Percentiles rank a stretch among this genome's conserved stretches.
Conservation (phyloP, 2,329 filamentous ascomycete species). For the Trichoderma atroviride region DNA sequence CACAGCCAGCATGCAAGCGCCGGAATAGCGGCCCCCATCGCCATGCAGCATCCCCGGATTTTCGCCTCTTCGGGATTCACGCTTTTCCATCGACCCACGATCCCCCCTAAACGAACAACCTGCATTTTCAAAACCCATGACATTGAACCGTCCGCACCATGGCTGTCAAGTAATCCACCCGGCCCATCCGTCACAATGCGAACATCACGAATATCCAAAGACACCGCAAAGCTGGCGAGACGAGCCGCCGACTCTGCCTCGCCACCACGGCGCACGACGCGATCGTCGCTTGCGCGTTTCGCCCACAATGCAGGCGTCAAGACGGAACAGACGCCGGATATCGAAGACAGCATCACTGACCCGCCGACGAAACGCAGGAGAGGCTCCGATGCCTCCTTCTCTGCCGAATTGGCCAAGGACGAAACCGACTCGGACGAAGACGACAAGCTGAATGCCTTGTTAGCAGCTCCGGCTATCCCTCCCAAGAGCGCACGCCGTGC, state of each 20-base stretch:
- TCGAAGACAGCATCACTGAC: conserved; percentile 56
- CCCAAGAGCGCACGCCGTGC: conserved; percentile 33
- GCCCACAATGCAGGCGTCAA: conserved; percentile 38
- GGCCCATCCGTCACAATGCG: conserved; percentile 48
- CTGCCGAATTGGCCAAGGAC: conserved; percentile 41
- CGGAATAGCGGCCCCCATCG: neutral
- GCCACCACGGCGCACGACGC: conserved; percentile 50
- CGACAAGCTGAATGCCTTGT: conserved; percentile 28
- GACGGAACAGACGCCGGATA: conserved; percentile 44
- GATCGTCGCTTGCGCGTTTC: conserved; percentile 52
- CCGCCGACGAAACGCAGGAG: conserved; percentile 39
- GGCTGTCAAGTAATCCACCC: conserved; percentile 8
- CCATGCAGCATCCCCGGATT: conserved; percentile 5
- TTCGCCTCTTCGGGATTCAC: neutral
- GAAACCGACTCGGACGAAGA: conserved; percentile 41
- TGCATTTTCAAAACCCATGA: neutral
- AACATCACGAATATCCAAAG: conserved; percentile 60
- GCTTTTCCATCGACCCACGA: neutral
- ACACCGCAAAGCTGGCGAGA: conserved; percentile 60
- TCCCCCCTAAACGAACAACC: neutral
- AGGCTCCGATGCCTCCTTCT: conserved; percentile 29
- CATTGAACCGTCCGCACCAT: conserved; percentile 4
- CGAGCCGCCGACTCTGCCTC: conserved; percentile 34
- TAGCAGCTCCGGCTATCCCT: conserved; percentile 34
- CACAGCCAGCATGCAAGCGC: neutral